These are phyloP conservation scores for Vanilla planifolia DNA, from an alignment of 106 monocot species.

Conservation along the genomic window DNA sequence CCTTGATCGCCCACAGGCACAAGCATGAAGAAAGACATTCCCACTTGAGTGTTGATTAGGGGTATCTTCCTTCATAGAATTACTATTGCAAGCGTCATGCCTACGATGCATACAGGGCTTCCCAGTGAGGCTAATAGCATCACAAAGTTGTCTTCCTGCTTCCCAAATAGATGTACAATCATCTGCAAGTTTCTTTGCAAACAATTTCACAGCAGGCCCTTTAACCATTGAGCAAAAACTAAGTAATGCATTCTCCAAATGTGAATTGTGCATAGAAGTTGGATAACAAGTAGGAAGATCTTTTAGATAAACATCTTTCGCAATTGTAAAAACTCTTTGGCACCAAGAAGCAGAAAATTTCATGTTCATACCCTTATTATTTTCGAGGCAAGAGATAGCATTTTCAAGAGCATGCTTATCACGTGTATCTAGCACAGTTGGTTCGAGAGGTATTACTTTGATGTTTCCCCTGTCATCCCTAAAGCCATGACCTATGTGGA, in stretches of 20 bases:
- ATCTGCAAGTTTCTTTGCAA: constrained; percentile 66
- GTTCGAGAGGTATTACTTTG: constrained; percentile 7
- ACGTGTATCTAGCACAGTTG: constrained; percentile 4
- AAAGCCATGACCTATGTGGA: constrained; percentile 25
- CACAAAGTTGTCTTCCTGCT: constrained; percentile 92
- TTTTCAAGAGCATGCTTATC: constrained; percentile 27
- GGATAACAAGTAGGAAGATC: constrained; percentile 82
- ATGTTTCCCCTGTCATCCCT: constrained; percentile 15
- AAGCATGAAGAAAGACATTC: constrained; percentile 89
- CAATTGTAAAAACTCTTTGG: constrained; percentile 71
- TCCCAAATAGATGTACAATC: constrained; percentile 80
- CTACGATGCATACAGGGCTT: constrained; percentile 77
- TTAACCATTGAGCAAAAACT: constrained; percentile 71
- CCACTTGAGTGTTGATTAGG: constrained; percentile 75
- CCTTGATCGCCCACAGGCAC: constrained; percentile 91
- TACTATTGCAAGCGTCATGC: constrained; percentile 21
- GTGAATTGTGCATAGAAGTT: constrained; percentile 53
- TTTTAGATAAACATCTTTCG: constrained; percentile 79
- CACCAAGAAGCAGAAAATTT: constrained; percentile 89
- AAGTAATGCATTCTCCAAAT: constrained; percentile 68
- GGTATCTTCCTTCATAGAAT: constrained; percentile 4
- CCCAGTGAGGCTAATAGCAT: constrained; percentile 83
- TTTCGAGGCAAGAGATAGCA: constrained; percentile 58
- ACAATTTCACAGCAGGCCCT: constrained; percentile 65
- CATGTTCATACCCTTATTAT: constrained; percentile 45